A percentile compares a stretch with the other conserved stretches of the same genome.
Conservation (phyloP, 306 rosid genomes). For the Pyrus bretschneideri region DNA sequence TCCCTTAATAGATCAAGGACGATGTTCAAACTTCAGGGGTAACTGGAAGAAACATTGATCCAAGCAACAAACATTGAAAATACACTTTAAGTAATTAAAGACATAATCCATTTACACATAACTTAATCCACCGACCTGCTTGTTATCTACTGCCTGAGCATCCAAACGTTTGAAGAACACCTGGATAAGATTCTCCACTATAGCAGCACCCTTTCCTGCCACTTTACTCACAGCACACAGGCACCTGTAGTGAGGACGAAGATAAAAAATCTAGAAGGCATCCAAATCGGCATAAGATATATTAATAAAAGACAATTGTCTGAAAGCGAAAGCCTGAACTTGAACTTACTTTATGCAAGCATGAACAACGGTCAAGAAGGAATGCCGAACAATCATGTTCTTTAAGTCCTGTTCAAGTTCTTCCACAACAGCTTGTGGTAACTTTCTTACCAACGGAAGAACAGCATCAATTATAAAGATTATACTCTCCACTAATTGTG, state of each 20-base stretch:
- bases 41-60: not conserved
- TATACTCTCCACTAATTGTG: constrained; percentile 82
- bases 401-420: constrained; percentile 93
- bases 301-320: not conserved
- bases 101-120: not conserved
- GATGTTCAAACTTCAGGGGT: not conserved
- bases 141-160: constrained; percentile 59
- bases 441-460: constrained; percentile 72
- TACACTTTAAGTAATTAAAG: not conserved
- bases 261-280: not conserved
- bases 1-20: not conserved
- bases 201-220: constrained; percentile 72
- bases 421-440: constrained; percentile 70
- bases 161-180: constrained; percentile 77
- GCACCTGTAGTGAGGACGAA: constrained; percentile 49
- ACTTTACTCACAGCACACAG: constrained; percentile 80
- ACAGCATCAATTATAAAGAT: constrained; percentile 89
- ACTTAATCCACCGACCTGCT: constrained; percentile 54
- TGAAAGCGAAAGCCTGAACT: constrained; percentile 11
- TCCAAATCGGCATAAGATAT: not conserved
- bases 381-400: constrained; percentile 85
- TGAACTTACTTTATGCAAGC: constrained; percentile 84
- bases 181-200: constrained; percentile 77
- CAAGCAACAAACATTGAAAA: not conserved
- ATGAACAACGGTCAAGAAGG: constrained; percentile 97